These are phyloP conservation scores for Cryptosporidium ryanae DNA, from an alignment of 169 alveolate species.

Conservation along the genomic window DNA sequence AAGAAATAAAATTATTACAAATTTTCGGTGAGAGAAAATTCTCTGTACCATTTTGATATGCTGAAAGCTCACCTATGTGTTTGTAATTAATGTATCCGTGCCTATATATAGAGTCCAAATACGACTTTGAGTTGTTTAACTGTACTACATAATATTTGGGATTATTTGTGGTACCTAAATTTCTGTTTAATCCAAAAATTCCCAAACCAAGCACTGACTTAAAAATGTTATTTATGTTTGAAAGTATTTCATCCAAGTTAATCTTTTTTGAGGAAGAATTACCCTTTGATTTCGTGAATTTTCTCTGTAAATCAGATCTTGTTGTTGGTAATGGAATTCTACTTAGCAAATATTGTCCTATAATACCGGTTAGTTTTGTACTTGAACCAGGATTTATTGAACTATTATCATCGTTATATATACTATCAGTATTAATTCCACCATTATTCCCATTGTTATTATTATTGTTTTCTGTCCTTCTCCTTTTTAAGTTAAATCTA, in stretches of 20 bases:
- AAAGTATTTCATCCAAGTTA: constrained; percentile 28
- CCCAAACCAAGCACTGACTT: constrained; percentile 47
- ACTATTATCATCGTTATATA: too few relatives aligned
- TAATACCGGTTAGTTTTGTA: constrained; percentile 2
- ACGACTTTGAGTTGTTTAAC: constrained; percentile 18
- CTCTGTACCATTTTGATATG: not conserved
- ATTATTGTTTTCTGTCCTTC: not conserved
- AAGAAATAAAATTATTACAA: constrained; percentile 32
- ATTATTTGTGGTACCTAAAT: not conserved
- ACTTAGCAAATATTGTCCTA: constrained; percentile 58
- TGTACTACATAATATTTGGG: constrained; percentile 66
- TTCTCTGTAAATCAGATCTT: constrained; percentile 45
- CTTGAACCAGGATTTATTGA: not conserved
- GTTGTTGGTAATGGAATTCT: constrained; percentile 66
- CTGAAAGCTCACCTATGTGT: constrained; percentile 45
- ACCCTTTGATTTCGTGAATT: constrained; percentile 12
- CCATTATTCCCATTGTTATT: too few relatives aligned
- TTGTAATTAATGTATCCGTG: constrained; percentile 33
- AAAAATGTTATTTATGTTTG: constrained; percentile 22
- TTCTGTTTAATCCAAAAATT: constrained; percentile 37
- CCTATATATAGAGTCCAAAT: constrained; percentile 26
- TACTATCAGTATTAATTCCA: not conserved
- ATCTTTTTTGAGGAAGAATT: constrained; percentile 9
- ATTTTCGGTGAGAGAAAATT: constrained; percentile 10
- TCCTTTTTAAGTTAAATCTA: constrained; percentile 1